These are phyloP conservation scores for Sugiyamaella valdiviana DNA, from an alignment of 805 yeast genomes.

Conservation along the genomic window DNA sequence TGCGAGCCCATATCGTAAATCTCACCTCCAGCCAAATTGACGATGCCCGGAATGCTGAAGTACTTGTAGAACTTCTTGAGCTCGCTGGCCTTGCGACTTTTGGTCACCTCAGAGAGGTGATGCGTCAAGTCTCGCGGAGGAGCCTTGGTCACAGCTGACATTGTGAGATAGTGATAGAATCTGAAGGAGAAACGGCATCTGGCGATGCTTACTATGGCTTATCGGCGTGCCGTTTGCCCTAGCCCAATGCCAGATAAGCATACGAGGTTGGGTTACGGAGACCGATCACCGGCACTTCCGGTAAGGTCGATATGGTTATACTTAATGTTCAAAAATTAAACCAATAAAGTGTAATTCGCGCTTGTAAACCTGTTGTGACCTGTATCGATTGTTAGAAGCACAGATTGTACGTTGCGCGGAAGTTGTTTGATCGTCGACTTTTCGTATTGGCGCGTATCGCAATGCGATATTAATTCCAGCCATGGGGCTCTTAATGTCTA, in stretches of 20 bases:
- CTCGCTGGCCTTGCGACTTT: constrained; percentile 64
- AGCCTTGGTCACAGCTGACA: background rate
- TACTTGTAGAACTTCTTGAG: constrained; percentile 80
- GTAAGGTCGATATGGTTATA: too few relatives aligned
- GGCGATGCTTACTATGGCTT: background rate
- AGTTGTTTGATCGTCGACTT: too few relatives aligned
- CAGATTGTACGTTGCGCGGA: too few relatives aligned
- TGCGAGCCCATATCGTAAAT: background rate
- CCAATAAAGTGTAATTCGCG: too few relatives aligned
- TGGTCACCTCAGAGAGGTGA: constrained; percentile 68
- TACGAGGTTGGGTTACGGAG: background rate
- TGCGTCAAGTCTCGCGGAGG: constrained; percentile 53
- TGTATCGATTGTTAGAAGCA: too few relatives aligned
- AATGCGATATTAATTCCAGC: too few relatives aligned
- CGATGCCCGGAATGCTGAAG: constrained; percentile 64
- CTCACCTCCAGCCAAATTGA: constrained; percentile 64
- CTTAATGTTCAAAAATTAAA: too few relatives aligned
- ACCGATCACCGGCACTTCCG: too few relatives aligned
- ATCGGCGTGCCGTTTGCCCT: background rate
- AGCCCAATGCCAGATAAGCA: background rate
- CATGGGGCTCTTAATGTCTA: too few relatives aligned
- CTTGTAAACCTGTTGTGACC: too few relatives aligned
- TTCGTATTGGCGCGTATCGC: too few relatives aligned
- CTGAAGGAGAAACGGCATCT: background rate
- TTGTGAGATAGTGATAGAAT: background rate